These are phyloP conservation scores for Coemansia sp. DNA, from an alignment of 192 early-diverging fungal genomes.

Conservation along the genomic window DNA sequence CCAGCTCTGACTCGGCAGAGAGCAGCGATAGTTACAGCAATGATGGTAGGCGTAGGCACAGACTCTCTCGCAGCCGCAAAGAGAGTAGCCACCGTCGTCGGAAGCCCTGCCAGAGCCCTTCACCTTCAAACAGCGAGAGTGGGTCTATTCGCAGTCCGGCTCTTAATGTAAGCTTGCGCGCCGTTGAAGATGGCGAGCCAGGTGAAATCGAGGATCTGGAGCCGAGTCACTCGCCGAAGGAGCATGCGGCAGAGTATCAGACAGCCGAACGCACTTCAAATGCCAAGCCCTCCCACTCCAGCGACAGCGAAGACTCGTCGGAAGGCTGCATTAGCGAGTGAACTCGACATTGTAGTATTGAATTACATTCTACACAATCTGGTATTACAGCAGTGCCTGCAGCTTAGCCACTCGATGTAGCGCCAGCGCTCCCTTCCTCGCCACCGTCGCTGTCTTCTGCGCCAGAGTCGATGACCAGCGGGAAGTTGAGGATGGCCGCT, in stretches of 20 bases:
- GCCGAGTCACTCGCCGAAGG: not conserved
- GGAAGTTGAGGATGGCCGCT: conserved; percentile 89
- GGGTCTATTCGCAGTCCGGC: not conserved
- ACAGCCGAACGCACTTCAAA: not conserved
- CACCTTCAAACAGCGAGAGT: conserved; percentile 3
- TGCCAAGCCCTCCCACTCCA: not conserved
- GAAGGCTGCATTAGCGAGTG: conserved; percentile 6
- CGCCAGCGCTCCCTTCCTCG: conserved; percentile 8
- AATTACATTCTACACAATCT: no score
- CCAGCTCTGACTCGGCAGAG: not conserved
- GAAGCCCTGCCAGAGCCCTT: not conserved
- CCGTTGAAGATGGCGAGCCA: conserved; percentile 44
- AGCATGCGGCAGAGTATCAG: not conserved
- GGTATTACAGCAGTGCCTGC: no score
- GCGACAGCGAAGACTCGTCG: not conserved
- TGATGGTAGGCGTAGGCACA: not conserved
- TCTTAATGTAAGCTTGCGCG: not conserved
- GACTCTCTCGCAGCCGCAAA: not conserved
- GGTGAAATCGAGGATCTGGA: conserved; percentile 47
- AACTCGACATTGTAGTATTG: not conserved
- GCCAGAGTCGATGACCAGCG: conserved; percentile 80
- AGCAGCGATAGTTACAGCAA: conserved; percentile 1
- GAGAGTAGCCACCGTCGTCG: not conserved
- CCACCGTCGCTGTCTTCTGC: conserved; percentile 48
- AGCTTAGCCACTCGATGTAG: no score